Evolutionary conservation across 257 asterid genomes (phyloP).

Genomic region (Przewalskia tangutica): DNA sequence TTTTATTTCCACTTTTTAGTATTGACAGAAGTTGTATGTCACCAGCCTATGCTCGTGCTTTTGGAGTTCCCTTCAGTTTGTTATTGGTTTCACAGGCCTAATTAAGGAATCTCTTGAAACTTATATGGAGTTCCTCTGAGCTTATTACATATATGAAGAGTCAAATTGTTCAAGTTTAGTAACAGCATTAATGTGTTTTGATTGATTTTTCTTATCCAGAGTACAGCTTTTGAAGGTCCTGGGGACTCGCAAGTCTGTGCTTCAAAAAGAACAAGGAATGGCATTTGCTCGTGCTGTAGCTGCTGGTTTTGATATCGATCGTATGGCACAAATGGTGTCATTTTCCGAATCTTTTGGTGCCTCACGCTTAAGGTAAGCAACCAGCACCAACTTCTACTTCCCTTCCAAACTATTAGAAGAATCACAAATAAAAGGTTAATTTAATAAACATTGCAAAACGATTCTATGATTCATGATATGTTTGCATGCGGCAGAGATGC

Average conservation of each 20-base stretch:
- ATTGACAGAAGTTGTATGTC: neutral
- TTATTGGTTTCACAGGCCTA: neutral
- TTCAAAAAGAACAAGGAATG: conserved; percentile 93
- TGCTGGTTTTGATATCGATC: conserved; percentile 83
- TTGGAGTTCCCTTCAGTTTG: neutral
- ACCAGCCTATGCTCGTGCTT: neutral
- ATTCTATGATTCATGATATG: neutral
- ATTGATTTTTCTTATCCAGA: conserved; percentile 38
- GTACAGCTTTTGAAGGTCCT: conserved; percentile 83
- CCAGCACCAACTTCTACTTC: neutral
- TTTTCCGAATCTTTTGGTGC: conserved; percentile 94
- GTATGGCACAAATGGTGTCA: conserved; percentile 53
- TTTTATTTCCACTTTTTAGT: neutral
- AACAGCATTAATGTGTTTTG: neutral
- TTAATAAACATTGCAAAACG: neutral
- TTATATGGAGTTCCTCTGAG: neutral
- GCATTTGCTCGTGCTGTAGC: conserved; percentile 98
- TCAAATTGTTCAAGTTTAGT: neutral
- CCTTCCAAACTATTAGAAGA: neutral
- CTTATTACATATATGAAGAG: neutral
- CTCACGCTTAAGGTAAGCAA: conserved; percentile 59
- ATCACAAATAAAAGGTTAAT: neutral
- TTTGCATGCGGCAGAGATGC: conserved; percentile 61
- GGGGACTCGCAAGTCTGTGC: conserved; percentile 66
- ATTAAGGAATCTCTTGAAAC: neutral